Base-by-base conservation (phyloP, 257 asterid genomes). In the Scutellaria galericulata region DNA sequence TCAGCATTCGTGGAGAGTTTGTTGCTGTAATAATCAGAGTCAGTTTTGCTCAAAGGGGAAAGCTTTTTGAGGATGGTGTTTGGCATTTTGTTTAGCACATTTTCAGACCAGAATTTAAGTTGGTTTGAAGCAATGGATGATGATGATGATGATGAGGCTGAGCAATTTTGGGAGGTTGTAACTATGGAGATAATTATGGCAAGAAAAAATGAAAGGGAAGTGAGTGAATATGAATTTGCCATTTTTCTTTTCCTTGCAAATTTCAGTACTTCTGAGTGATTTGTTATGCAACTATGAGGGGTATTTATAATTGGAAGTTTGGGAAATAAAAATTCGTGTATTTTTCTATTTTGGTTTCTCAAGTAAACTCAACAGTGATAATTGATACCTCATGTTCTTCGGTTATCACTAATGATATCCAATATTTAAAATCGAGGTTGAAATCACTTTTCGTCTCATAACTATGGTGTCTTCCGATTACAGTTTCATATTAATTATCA, bases 71-170 rank as follows among this genome's bases (percentile, higher is more conserved):
- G 52, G 13, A 84, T 54, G 35, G 83, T 0, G 35, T 41, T 5
- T 5, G 85, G 86, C 75, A 84, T 84, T 56, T 40, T 2, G 15
- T 72, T 77, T 3, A 52, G 20, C 12, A 82, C 85, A 64, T 79
- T 79, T 74, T 72, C 45, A 0, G 83, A 81, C 86, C 89, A 84
- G 20, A 79, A 77, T 50, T 72, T 69, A 10, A 64, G 57, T n/a
- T 84, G 88, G 9, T 56, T 5, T 1, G 84, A 83, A 39, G 84
- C 76, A 45, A 73, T 50, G 59, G 47, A 7, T 2, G 79, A 44
- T 45, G 85, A 22, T 0, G n/a, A n/a, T n/a, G n/a, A 47, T 42
- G 59, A 22, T 0, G 70, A 45, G 35, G 66, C 66, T 60, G 68
- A 64, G 27, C 15, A 64, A 64, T 64, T 1, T 31, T 31, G 18